phyloP scores from a whole-genome alignment of 306 rosid species.

The Clitoria ternatea region DNA sequence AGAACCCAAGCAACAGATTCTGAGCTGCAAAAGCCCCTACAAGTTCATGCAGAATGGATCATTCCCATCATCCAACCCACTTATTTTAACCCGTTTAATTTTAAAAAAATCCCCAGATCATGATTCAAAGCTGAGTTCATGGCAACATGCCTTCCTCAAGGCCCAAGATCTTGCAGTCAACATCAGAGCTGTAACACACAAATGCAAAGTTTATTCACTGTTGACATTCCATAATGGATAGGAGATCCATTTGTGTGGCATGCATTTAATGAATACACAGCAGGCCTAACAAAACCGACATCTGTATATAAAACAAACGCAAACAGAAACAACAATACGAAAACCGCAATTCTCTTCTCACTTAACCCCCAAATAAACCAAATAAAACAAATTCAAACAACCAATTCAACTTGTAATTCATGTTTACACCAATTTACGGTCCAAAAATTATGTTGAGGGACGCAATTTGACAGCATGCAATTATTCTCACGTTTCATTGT shows the following conservation, averaged over 20 bases:
- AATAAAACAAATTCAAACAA: neutral
- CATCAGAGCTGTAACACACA: conserved; percentile 93
- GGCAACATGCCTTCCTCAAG: conserved; percentile 85
- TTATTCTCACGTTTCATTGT: neutral
- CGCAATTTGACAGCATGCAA: neutral
- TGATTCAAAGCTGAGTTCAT: conserved; percentile 67
- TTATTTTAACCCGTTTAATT: conserved; percentile 44
- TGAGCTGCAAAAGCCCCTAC: conserved; percentile 40
- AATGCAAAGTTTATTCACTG: conserved; percentile 71
- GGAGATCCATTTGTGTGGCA: conserved; percentile 52
- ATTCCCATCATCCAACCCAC: conserved; percentile 43
- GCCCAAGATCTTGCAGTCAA: conserved; percentile 52
- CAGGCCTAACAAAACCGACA: conserved; percentile 25
- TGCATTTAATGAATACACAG: conserved; percentile 31
- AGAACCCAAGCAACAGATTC: conserved; percentile 37
- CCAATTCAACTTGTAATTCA: conserved; percentile 5
- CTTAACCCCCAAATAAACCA: neutral
- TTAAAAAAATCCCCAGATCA: conserved; percentile 43
- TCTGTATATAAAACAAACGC: neutral
- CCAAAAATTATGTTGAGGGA: neutral
- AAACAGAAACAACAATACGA: neutral
- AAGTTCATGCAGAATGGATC: conserved; percentile 41
- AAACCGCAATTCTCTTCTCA: neutral
- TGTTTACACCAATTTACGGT: neutral
- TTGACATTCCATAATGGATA: conserved; percentile 46